These are phyloP conservation scores for Dactylellina sp. DNA, from an alignment of 2,329 filamentous ascomycete genomes.

Conservation along the genomic window DNA sequence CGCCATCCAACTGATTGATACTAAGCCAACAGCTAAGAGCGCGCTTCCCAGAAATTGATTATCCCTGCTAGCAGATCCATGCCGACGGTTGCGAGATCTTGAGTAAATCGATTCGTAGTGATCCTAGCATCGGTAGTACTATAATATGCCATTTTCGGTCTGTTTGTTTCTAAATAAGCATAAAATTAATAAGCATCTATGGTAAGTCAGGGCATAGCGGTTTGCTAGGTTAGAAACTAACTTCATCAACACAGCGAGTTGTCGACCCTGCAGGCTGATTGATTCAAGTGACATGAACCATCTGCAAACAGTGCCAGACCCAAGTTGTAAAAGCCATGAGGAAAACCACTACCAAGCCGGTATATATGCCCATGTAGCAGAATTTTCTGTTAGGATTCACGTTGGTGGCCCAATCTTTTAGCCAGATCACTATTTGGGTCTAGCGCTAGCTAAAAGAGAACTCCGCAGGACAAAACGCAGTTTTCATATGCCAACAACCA, in stretches of 20 bases:
- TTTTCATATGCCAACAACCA: slow-evolving; percentile 14
- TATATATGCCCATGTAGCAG: slow-evolving; percentile 22
- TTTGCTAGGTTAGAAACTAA: no score
- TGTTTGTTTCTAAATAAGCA: slow-evolving; percentile 1
- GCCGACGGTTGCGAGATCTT: slow-evolving; percentile 63
- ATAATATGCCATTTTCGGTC: slow-evolving; percentile 59
- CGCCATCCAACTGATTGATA: slow-evolving; percentile 56
- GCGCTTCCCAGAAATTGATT: slow-evolving; percentile 19
- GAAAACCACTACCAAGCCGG: background rate
- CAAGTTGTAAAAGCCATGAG: slow-evolving; percentile 4
- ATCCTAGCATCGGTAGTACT: slow-evolving; percentile 61
- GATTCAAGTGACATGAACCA: slow-evolving; percentile 9
- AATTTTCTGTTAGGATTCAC: slow-evolving; percentile 3
- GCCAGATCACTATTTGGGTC: slow-evolving; percentile 3
- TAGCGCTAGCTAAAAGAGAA: background rate
- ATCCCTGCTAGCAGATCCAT: slow-evolving; percentile 61
- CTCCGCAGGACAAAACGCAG: background rate
- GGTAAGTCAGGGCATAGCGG: no score
- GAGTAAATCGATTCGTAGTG: slow-evolving; percentile 63
- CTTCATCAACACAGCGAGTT: background rate
- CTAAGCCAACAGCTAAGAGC: slow-evolving; percentile 7
- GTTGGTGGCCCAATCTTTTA: slow-evolving; percentile 8
- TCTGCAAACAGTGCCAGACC: slow-evolving; percentile 15
- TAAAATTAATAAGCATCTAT: no score
- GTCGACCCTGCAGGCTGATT: slow-evolving; percentile 3